A percentile compares a stretch with the other conserved stretches of the same genome.
These are phyloP conservation scores for Botrytis elliptica DNA, from an alignment of 2,329 filamentous ascomycete genomes.

Conservation along the genomic window DNA sequence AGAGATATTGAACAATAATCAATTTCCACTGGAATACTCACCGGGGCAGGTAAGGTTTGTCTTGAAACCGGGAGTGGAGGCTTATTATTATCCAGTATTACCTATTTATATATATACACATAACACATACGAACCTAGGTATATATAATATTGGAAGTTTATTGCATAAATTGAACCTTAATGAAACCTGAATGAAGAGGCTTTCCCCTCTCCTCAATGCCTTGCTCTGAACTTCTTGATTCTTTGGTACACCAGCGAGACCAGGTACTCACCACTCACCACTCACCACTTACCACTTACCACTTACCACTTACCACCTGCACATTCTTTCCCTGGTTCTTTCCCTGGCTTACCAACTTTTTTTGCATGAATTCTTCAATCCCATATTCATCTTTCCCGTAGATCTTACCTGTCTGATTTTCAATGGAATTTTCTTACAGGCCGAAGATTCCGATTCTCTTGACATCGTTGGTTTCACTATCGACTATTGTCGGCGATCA, in stretches of 20 bases:
- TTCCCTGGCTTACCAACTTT: background rate
- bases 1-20: background rate
- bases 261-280: too few species aligned
- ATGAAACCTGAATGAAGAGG: background rate
- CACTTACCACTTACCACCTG: too few species aligned
- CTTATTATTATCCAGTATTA: background rate
- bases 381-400: background rate
- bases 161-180: conserved; percentile 4
- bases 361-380: background rate
- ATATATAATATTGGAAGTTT: background rate
- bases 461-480: background rate
- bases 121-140: too few species aligned
- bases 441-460: background rate
- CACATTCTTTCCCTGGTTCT: too few species aligned
- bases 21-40: background rate
- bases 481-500: background rate
- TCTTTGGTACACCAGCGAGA: background rate
- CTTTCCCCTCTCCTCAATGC: background rate
- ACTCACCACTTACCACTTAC: too few species aligned
- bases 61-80: conserved; percentile 5
- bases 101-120: too few species aligned
- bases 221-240: background rate
- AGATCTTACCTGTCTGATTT: background rate
- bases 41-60: background rate
- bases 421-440: background rate